Evolutionary conservation across 2,329 filamentous ascomycete genomes (phyloP).

Genomic region (Colletotrichum euphorbiae): DNA sequence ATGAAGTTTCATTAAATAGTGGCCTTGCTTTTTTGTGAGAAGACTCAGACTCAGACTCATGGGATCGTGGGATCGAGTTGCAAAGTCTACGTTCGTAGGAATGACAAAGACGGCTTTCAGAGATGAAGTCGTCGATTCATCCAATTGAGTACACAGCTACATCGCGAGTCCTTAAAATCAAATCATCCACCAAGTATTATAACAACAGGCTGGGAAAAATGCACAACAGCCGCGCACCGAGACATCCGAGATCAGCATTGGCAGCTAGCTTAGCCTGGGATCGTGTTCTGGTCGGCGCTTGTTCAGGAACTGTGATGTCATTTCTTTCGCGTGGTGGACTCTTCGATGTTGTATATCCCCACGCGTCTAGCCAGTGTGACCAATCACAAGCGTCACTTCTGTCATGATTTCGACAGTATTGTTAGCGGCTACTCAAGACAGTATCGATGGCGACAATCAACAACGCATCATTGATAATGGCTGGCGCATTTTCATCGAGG

Average conservation of each 20-base stretch:
- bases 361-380: not conserved
- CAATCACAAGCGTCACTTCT: not conserved
- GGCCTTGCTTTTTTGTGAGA: no score
- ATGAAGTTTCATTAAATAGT: no score
- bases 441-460: not conserved
- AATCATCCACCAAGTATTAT: no score
- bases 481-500: no score
- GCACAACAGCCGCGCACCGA: not conserved
- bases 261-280: not conserved
- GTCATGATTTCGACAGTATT: not conserved
- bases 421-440: not conserved
- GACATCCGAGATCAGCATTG: not conserved
- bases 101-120: no score
- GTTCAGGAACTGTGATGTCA: slow-evolving; percentile 4
- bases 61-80: no score
- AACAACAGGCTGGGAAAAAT: no score
- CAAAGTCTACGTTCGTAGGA: no score
- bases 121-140: no score
- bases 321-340: not conserved
- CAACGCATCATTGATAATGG: slow-evolving; percentile 30
- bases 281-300: not conserved
- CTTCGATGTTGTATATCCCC: not conserved
- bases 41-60: no score
- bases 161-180: no score
- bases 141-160: no score